Percentiles rank a stretch among this genome's conserved stretches.
Evolutionary conservation across 2,329 filamentous ascomycete genomes (phyloP).

Genomic region (Chrysoporthe puriensis): DNA sequence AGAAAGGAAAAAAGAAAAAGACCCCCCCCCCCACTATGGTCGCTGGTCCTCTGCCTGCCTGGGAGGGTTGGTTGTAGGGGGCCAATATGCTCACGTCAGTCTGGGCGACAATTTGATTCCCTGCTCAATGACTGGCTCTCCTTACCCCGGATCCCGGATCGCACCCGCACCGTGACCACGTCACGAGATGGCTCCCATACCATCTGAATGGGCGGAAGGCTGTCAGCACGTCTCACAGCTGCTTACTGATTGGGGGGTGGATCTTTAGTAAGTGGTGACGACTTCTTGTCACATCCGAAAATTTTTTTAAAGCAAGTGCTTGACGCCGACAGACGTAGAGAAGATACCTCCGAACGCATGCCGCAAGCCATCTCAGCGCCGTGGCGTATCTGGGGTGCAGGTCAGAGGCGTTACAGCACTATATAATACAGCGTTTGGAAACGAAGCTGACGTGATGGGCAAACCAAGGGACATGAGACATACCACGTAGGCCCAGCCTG

Average conservation of each 20-base stretch:
- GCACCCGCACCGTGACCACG: not conserved
- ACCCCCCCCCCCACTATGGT: not conserved
- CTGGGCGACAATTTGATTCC: not conserved
- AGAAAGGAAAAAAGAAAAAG: not conserved
- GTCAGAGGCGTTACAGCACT: not conserved
- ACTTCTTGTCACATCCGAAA: not conserved
- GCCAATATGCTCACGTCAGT: conserved; percentile 7
- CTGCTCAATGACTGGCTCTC: not conserved
- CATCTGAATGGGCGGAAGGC: not conserved
- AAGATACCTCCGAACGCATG: not conserved
- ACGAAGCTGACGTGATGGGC: conserved; percentile 1
- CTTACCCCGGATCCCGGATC: not conserved
- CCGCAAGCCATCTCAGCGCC: not conserved
- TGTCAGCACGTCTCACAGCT: not conserved
- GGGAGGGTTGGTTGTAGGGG: not conserved
- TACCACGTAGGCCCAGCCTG: conserved; percentile 1
- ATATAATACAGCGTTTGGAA: not conserved
- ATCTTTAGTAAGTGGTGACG: not conserved
- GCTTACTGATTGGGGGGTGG: conserved; percentile 3
- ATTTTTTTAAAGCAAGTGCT: not conserved
- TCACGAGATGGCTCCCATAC: conserved; percentile 6
- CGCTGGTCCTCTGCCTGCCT: conserved; percentile 1
- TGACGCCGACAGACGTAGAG: not conserved
- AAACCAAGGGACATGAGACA: not conserved
- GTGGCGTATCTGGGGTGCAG: not conserved